These are phyloP conservation scores for Leishmania major DNA, from an alignment of 208 protist genomes.

Conservation along the genomic window DNA sequence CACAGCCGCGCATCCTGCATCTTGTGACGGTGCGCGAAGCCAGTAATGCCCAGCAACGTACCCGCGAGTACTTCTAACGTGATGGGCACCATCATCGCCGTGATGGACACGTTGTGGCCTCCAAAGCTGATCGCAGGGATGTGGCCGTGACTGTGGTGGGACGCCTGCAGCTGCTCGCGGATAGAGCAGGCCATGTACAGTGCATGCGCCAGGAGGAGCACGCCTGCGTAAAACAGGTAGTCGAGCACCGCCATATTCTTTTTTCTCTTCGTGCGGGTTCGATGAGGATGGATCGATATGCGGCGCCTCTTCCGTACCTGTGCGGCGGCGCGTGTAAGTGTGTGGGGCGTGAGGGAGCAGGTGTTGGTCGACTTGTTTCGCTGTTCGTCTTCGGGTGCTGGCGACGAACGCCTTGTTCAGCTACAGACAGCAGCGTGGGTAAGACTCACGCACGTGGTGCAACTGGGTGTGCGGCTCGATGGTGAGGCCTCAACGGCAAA, in stretches of 20 bases:
- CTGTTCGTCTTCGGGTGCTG: not conserved
- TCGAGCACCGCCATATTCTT: constrained; percentile 8
- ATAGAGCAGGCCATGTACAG: constrained; percentile 67
- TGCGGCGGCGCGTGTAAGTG: not conserved
- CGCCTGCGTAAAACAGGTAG: constrained; percentile 57
- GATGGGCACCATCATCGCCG: constrained; percentile 36
- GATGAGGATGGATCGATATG: not conserved
- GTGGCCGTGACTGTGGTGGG: constrained; percentile 41
- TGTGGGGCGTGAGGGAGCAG: not conserved
- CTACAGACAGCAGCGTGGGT: not conserved
- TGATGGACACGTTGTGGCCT: constrained; percentile 16
- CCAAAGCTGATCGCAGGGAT: constrained; percentile 10
- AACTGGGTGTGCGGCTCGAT: not conserved
- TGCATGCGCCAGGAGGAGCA: constrained; percentile 63
- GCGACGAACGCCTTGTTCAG: not conserved
- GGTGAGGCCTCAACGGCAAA: not conserved
- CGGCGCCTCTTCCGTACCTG: not conserved
- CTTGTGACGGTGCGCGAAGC: constrained; percentile 45
- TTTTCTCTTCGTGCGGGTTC: no score
- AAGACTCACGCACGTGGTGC: not conserved
- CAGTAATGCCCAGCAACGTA: constrained; percentile 49
- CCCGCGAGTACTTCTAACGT: constrained; percentile 39
- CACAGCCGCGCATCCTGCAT: constrained; percentile 63
- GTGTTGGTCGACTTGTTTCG: not conserved
- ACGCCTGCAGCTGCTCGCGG: constrained; percentile 69